Conservation (phyloP, 2,329 filamentous ascomycete genomes). For the Capronia epimyces region DNA sequence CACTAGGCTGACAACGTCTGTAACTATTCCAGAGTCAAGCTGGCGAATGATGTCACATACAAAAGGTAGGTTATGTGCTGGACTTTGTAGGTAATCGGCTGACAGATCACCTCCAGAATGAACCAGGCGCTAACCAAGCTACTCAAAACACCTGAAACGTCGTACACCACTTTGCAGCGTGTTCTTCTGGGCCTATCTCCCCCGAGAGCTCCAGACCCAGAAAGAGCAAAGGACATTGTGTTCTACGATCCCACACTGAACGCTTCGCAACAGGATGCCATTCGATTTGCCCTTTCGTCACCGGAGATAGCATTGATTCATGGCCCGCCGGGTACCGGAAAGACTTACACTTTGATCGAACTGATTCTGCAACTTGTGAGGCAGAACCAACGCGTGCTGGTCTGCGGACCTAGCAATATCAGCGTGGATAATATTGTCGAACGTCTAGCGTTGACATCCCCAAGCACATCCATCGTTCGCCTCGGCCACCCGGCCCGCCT, state of each 20-base stretch:
- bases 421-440: slow-evolving; percentile 98
- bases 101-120: slow-evolving; percentile 43
- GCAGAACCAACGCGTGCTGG: slow-evolving; percentile 67
- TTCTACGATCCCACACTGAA: slow-evolving; percentile 56
- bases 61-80: slow-evolving; percentile 45
- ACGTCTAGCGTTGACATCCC: slow-evolving; percentile 57
- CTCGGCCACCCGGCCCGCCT: slow-evolving; percentile 89
- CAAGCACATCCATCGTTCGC: slow-evolving; percentile 78
- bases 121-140: slow-evolving; percentile 59
- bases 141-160: slow-evolving; percentile 52
- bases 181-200: slow-evolving; percentile 57
- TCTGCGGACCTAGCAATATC: slow-evolving; percentile 96
- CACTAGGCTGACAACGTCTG: slow-evolving; percentile 33
- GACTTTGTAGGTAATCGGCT: slow-evolving; percentile 11
- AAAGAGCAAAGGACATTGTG: slow-evolving; percentile 43
- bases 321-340: slow-evolving; percentile 91
- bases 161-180: slow-evolving; percentile 52
- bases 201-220: slow-evolving; percentile 48
- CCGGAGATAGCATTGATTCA: slow-evolving; percentile 84
- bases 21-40: slow-evolving; percentile 50
- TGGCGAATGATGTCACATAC: slow-evolving; percentile 62
- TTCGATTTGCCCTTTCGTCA: slow-evolving; percentile 76
- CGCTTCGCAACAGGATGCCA: slow-evolving; percentile 58
- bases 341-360: slow-evolving; percentile 94
- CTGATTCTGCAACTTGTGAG: slow-evolving; percentile 85